These are phyloP conservation scores for Aspergillus costaricaensis DNA, from an alignment of 2,329 filamentous ascomycete genomes.

Conservation along the genomic window DNA sequence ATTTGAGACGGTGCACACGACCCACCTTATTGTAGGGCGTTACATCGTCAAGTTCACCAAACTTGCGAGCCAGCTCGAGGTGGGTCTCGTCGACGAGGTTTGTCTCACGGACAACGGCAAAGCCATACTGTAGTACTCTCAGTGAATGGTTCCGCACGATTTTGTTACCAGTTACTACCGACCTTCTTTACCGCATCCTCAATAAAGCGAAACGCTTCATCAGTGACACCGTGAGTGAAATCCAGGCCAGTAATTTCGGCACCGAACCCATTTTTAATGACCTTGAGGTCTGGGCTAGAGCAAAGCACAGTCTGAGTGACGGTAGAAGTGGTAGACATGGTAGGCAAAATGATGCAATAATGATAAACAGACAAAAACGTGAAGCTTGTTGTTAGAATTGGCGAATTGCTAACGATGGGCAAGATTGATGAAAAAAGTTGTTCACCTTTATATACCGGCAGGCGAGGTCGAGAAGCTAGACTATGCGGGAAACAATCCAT, in stretches of 20 bases:
- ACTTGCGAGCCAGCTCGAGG: conserved; percentile 51
- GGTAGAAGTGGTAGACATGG: too few relatives aligned
- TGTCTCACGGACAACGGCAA: conserved; percentile 56
- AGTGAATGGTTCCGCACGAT: background rate
- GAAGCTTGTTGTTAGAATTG: too few relatives aligned
- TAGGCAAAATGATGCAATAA: too few relatives aligned
- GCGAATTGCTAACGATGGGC: too few relatives aligned
- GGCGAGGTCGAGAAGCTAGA: too few relatives aligned
- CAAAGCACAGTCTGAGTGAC: too few relatives aligned
- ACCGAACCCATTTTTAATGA: background rate
- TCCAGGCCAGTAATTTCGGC: background rate
- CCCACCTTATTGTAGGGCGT: conserved; percentile 51
- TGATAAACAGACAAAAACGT: too few relatives aligned
- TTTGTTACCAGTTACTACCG: background rate
- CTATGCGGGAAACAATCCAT: too few relatives aligned
- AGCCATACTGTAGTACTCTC: conserved; percentile 49
- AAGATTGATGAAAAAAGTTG: too few relatives aligned
- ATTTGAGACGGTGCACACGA: conserved; percentile 51
- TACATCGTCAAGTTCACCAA: conserved; percentile 62
- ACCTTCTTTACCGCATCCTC: background rate
- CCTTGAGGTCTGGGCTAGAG: too few relatives aligned
- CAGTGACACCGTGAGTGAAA: background rate
- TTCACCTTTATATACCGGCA: too few relatives aligned
- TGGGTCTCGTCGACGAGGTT: conserved; percentile 54
- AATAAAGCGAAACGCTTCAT: background rate